Evolutionary conservation across 768 basidiomycete species (phyloP).

Genomic region (Termitomyces sp.): DNA sequence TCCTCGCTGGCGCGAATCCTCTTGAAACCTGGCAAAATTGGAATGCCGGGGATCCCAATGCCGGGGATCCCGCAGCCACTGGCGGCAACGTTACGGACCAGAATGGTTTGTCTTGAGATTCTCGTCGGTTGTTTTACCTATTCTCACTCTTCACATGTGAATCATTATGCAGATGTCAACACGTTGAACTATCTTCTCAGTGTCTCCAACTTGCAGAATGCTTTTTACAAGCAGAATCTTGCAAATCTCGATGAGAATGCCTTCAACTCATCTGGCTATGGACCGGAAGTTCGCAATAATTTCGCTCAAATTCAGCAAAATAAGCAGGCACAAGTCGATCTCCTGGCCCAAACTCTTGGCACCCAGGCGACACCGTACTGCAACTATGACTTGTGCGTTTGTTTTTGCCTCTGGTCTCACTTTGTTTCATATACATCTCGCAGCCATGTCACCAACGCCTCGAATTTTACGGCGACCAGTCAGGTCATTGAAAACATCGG

Average conservation of each 20-base stretch:
- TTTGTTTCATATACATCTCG: not conserved
- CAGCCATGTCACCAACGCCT: constrained; percentile 13
- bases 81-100: constrained; percentile 6
- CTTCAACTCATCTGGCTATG: constrained; percentile 13
- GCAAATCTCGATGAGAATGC: constrained; percentile 13
- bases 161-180: constrained; percentile 6
- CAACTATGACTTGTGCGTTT: constrained; percentile 45
- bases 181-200: constrained; percentile 13
- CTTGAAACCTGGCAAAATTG: not conserved
- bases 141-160: not conserved
- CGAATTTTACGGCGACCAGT: constrained; percentile 13
- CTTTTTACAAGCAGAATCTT: constrained; percentile 18
- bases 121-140: constrained; percentile 1
- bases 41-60: not conserved
- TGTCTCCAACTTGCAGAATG: constrained; percentile 15
- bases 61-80: not conserved
- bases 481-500: constrained; percentile 16
- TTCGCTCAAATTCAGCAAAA: constrained; percentile 15
- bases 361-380: constrained; percentile 43
- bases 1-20: not conserved
- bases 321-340: constrained; percentile 15
- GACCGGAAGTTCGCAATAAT: constrained; percentile 8
- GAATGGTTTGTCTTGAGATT: constrained; percentile 11
- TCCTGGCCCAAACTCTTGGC: constrained; percentile 32
- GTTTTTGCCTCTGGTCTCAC: not conserved